phyloP scores from a whole-genome alignment of 2,329 filamentous ascomycete species.

The Trichoderma koningiopsis region DNA sequence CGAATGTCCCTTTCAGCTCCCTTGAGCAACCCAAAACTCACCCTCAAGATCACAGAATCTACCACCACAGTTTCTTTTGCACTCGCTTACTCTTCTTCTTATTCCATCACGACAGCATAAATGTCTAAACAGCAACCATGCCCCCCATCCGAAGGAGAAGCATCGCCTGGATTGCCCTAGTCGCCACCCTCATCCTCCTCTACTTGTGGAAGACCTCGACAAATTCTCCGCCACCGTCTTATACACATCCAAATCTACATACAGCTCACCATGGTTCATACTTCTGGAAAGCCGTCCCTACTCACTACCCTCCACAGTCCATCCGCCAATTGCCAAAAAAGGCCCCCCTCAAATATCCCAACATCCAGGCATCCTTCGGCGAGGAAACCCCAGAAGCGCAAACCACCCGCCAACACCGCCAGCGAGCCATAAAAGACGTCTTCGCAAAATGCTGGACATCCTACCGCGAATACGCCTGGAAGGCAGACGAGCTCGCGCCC shows the following conservation, averaged over 20 bases:
- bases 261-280: constrained; percentile 33
- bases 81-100: neutral
- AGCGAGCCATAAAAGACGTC: constrained; percentile 44
- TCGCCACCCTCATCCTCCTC: constrained; percentile 10
- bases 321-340: constrained; percentile 38
- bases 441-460: constrained; percentile 52
- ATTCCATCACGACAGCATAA: neutral
- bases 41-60: neutral
- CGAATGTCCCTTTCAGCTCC: neutral
- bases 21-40: neutral
- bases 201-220: constrained; percentile 18
- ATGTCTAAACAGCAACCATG: neutral
- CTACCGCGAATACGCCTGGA: constrained; percentile 56
- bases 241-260: constrained; percentile 26
- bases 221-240: neutral
- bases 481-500: constrained; percentile 54
- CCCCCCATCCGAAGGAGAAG: constrained; percentile 10
- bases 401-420: constrained; percentile 31
- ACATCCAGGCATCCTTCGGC: constrained; percentile 38
- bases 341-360: constrained; percentile 36
- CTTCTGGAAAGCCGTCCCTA: constrained; percentile 35
- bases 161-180: constrained; percentile 20
- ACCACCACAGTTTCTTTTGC: too few relatives aligned
- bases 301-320: constrained; percentile 35
- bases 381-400: constrained; percentile 29